A percentile compares a stretch with the other conserved stretches of the same genome.
These are phyloP conservation scores for Cephalotrichum gorgonifer DNA, from an alignment of 2,329 filamentous ascomycete genomes.

Conservation along the genomic window DNA sequence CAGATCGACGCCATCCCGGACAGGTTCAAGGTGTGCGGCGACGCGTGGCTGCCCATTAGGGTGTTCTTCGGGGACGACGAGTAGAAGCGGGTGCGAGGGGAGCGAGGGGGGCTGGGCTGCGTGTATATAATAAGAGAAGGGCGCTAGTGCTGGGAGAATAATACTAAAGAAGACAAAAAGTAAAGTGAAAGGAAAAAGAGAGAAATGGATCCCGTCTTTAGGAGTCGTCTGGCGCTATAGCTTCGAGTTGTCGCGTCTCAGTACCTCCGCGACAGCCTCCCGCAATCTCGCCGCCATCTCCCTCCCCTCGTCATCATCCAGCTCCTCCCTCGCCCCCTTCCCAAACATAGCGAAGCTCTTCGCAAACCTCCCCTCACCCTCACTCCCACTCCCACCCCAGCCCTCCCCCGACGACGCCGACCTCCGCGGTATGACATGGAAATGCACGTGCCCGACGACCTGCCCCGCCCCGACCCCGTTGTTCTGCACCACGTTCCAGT, in stretches of 20 bases:
- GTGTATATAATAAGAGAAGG: neutral
- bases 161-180: conserved; percentile 2
- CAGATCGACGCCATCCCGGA: conserved; percentile 58
- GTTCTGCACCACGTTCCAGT: conserved; percentile 97
- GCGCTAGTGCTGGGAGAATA: neutral
- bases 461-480: conserved; percentile 85
- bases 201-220: conserved; percentile 6
- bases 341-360: conserved; percentile 79
- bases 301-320: conserved; percentile 65
- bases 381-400: conserved; percentile 76
- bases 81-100: conserved; percentile 25
- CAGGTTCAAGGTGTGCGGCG: conserved; percentile 74
- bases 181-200: neutral
- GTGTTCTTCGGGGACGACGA: conserved; percentile 81
- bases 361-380: conserved; percentile 52
- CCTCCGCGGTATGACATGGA: conserved; percentile 84
- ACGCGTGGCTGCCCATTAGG: conserved; percentile 63
- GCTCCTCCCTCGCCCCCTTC: conserved; percentile 57
- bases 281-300: conserved; percentile 47
- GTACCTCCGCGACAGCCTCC: conserved; percentile 34
- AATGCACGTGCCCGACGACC: conserved; percentile 88
- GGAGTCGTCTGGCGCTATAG: conserved; percentile 21
- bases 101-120: neutral
- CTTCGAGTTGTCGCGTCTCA: conserved; percentile 28
- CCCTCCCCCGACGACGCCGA: conserved; percentile 49